phyloP scores from a whole-genome alignment of 2,329 filamentous ascomycete genomes.

The Cladosporium sp. region DNA sequence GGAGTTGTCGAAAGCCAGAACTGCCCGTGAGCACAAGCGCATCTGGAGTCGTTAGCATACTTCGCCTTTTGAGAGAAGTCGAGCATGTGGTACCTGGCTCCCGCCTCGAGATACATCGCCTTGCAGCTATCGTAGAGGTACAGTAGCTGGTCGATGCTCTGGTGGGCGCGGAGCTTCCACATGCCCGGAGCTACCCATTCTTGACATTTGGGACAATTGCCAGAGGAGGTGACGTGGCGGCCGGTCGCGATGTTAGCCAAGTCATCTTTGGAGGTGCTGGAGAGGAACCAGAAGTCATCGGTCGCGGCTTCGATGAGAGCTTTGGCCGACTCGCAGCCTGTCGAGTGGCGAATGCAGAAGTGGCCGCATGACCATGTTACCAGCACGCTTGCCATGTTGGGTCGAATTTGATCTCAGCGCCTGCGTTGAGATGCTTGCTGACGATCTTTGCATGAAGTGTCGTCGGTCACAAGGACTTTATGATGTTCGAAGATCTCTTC shows the following conservation, averaged over 20 bases:
- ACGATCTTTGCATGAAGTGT: neutral
- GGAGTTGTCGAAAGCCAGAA: conserved; percentile 1
- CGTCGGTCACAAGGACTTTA: too few relatives aligned
- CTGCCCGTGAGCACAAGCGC: neutral
- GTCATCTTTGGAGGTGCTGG: neutral
- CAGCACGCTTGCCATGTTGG: neutral
- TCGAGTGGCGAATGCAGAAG: neutral
- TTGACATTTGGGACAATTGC: neutral
- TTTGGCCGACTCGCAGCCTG: neutral
- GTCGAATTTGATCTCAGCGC: neutral
- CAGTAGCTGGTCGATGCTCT: neutral
- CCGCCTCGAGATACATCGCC: neutral
- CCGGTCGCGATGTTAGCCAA: neutral
- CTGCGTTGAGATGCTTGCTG: neutral
- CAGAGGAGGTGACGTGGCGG: neutral
- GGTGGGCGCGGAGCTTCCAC: neutral
- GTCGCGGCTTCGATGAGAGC: neutral
- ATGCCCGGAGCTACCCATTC: neutral
- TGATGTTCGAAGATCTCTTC: neutral
- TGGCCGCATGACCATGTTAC: conserved; percentile 5
- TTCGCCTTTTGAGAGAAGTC: conserved; percentile 3
- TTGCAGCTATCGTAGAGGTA: neutral
- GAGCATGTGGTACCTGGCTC: neutral
- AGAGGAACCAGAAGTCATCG: neutral
- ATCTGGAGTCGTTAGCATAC: neutral